Conservation (phyloP, 371 early-diverging fungal genomes). For the Lichtheimia ramosa region DNA sequence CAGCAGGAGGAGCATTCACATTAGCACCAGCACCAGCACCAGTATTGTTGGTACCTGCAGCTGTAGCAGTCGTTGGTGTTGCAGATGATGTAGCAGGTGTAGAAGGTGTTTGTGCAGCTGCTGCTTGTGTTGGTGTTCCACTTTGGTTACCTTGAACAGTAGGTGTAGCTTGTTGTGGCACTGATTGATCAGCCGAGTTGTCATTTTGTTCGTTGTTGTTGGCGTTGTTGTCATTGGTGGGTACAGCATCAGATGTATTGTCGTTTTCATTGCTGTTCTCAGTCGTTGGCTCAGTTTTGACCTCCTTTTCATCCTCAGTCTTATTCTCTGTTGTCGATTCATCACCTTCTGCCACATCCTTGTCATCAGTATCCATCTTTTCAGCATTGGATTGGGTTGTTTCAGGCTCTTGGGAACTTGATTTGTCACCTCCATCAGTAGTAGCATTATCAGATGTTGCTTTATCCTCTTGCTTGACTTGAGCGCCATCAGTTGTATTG, state of each 20-base stretch:
- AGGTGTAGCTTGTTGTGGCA: conserved; percentile 3
- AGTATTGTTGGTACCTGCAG: not conserved
- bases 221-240: not conserved
- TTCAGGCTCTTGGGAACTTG: no score
- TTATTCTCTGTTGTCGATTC: not conserved
- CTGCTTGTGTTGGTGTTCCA: conserved; percentile 26
- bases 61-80: not conserved
- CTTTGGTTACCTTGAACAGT: conserved; percentile 3
- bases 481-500: no score
- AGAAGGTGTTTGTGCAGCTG: conserved; percentile 9
- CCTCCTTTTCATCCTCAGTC: conserved; percentile 11
- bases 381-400: no score
- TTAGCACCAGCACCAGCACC: not conserved
- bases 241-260: not conserved
- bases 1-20: not conserved
- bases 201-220: conserved; percentile 4
- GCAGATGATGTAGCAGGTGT: conserved; percentile 22
- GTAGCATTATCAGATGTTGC: not conserved
- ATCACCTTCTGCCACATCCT: not conserved
- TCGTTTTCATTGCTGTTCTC: conserved; percentile 14
- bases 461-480: not conserved
- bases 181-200: not conserved
- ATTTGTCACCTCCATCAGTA: not conserved
- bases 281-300: not conserved
- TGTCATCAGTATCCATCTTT: no score